A percentile compares a stretch with the other conserved stretches of the same genome.
Evolutionary conservation across 768 basidiomycete genomes (phyloP).

Genomic region (Mrakia frigida): DNA sequence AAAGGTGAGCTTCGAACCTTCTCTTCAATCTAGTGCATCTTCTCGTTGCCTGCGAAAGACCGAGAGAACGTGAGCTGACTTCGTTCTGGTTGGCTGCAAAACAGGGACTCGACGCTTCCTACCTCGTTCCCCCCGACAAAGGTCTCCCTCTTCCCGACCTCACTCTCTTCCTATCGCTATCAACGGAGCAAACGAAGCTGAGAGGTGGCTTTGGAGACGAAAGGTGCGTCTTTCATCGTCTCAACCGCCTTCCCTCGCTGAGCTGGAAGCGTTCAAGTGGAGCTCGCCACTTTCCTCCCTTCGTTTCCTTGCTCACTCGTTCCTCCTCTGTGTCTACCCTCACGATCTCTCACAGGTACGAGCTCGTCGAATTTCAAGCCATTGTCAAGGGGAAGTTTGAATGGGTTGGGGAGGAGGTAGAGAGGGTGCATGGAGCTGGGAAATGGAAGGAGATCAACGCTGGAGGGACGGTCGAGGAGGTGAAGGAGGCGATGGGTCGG

Average conservation of each 20-base stretch:
- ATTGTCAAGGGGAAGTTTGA: slow-evolving; percentile 21
- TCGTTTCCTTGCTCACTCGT: not conserved
- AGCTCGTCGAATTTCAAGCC: slow-evolving; percentile 20
- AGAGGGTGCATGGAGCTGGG: slow-evolving; percentile 12
- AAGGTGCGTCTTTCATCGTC: slow-evolving; percentile 47
- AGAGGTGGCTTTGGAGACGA: slow-evolving; percentile 82
- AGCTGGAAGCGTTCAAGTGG: too few relatives aligned
- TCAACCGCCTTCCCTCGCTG: not conserved
- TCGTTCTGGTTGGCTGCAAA: not conserved
- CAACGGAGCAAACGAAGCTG: slow-evolving; percentile 59
- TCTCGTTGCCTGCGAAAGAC: not conserved
- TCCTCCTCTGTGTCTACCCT: too few relatives aligned
- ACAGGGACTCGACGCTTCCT: slow-evolving; percentile 62
- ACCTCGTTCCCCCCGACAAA: slow-evolving; percentile 82
- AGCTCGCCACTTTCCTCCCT: not conserved
- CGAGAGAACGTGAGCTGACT: not conserved
- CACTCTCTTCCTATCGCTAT: slow-evolving; percentile 77
- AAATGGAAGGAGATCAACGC: slow-evolving; percentile 27
- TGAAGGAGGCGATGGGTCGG: slow-evolving; percentile 1
- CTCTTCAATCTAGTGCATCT: not conserved
- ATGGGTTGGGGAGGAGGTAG: slow-evolving; percentile 5
- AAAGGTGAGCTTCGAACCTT: slow-evolving; percentile 43
- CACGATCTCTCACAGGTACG: not conserved
- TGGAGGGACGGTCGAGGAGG: slow-evolving; percentile 22
- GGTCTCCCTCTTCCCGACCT: slow-evolving; percentile 84